These are phyloP conservation scores for Penicillium ucsense DNA, from an alignment of 495 filamentous ascomycete genomes.

Conservation along the genomic window DNA sequence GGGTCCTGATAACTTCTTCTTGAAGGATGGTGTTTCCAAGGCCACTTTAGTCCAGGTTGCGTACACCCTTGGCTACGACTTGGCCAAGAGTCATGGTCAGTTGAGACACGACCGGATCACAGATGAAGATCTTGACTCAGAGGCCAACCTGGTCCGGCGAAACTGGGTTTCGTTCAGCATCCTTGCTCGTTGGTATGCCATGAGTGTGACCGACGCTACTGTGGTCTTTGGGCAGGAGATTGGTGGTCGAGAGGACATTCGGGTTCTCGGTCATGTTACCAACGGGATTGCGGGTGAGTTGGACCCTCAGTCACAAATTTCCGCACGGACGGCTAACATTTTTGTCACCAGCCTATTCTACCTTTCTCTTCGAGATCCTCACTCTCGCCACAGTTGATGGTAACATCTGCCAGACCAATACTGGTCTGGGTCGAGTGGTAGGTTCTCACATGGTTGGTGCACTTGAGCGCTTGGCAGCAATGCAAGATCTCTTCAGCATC, in stretches of 20 bases:
- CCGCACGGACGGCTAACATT: slow-evolving; percentile 5
- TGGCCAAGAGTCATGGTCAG: slow-evolving; percentile 34
- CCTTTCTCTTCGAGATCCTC: slow-evolving; percentile 33
- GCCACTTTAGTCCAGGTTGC: slow-evolving; percentile 32
- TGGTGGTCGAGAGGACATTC: slow-evolving; percentile 50
- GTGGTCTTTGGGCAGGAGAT: slow-evolving; percentile 43
- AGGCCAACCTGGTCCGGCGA: slow-evolving; percentile 58
- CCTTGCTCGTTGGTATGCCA: slow-evolving; percentile 67
- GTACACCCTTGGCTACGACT: slow-evolving; percentile 30
- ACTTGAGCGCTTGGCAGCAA: slow-evolving; percentile 30
- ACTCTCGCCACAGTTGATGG: slow-evolving; percentile 25
- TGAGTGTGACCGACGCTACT: slow-evolving; percentile 55
- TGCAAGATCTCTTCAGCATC: slow-evolving; percentile 28
- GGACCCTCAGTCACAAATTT: neutral
- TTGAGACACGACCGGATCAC: slow-evolving; percentile 24
- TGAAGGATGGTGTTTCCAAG: slow-evolving; percentile 36
- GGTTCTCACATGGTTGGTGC: slow-evolving; percentile 28
- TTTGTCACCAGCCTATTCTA: slow-evolving; percentile 30
- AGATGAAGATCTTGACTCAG: slow-evolving; percentile 53
- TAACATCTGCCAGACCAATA: slow-evolving; percentile 34
- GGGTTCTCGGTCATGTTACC: slow-evolving; percentile 52
- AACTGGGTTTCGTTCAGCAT: slow-evolving; percentile 68
- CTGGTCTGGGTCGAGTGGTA: slow-evolving; percentile 30
- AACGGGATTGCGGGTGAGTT: slow-evolving; percentile 63
- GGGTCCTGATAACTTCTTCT: slow-evolving; percentile 35